Evolutionary conservation across 768 basidiomycete genomes (phyloP), one percentile per base, ranked within the genome.

Genomic region (Xanthoconium purpureum): DNA sequence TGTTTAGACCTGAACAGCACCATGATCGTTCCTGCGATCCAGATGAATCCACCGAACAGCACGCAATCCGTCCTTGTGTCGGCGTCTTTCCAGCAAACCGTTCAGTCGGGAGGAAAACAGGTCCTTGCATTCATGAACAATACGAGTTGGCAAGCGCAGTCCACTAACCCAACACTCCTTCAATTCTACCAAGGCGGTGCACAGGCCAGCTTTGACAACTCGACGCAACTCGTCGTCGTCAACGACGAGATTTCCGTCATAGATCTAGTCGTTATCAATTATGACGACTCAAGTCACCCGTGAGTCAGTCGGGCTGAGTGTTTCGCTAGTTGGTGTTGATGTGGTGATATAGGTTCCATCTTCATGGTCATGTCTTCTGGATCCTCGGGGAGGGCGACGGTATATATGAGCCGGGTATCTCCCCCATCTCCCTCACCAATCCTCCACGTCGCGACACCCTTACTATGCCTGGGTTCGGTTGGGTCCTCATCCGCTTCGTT

Each of bases 401-500:
- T 1, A 50, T 55, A 11, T 77, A 75, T 55, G 51, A 61, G 58
- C 37, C 67, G 54, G 66, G 56, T 58, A 20, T 53, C 24, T 69
- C 69, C 5, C 37, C 59, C 15, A 35, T 79, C 47, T 72, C 68
- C 39, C 66, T 67, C 45, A 67, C 53, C 54, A 73, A 78, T 50
- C 73, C 77, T 9, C 68, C 77, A 54, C 67, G 75, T 12, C 68
- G 77, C 10, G 78, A 80, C 60, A 78, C 77, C 1, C 54, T 77
- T 15, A 66, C 76, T 37, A 56, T 80, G 40, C 77, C 76, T 1
- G 71, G 71, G 18, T 77, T 62, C 54, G 70, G 71, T 30, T 78
- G 66, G 63, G 59, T 69, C 30, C 64, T 67, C 17, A 66, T 80
- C 20, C 73, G 78, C 32, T 78, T 77, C 55, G 65, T 75, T 15